Conservation (phyloP, 2,329 filamentous ascomycete species). For the Arthrocladium fulminans region DNA sequence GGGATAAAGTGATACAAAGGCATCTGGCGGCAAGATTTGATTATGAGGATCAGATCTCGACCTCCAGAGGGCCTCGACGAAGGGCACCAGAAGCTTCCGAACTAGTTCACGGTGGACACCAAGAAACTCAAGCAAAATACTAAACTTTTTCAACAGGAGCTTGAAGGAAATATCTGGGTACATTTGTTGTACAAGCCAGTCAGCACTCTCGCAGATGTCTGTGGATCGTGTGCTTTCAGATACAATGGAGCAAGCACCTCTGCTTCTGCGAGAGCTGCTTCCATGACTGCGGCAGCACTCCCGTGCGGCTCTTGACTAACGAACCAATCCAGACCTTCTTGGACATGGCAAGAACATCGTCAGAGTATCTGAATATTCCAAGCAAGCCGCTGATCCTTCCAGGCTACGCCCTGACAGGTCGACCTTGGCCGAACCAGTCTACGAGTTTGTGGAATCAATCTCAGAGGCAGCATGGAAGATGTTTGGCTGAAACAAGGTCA, state of each 20-base stretch:
- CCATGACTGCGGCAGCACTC: no score
- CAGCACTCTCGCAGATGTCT: neutral
- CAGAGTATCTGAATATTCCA: neutral
- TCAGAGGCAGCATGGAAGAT: neutral
- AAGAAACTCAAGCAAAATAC: constrained; percentile 75
- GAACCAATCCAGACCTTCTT: neutral
- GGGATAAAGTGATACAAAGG: no score
- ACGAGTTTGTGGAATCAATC: constrained; percentile 60
- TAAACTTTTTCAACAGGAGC: constrained; percentile 72
- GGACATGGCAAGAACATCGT: constrained; percentile 10
- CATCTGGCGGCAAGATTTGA: no score
- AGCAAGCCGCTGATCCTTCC: constrained; percentile 22
- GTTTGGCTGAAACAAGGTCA: constrained; percentile 47
- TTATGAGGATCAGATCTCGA: no score
- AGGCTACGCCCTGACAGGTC: constrained; percentile 69
- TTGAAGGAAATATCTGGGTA: constrained; percentile 77
- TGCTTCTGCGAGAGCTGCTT: no score
- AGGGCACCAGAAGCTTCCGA: constrained; percentile 69
- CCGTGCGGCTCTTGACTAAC: neutral
- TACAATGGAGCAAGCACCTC: neutral
- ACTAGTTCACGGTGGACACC: constrained; percentile 63
- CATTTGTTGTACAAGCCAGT: no score
- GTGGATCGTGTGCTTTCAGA: neutral
- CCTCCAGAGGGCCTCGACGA: constrained; percentile 62
- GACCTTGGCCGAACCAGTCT: constrained; percentile 90